phyloP scores from a whole-genome alignment of 192 early-diverging fungal species.

The Rhizophagus clarus region DNA sequence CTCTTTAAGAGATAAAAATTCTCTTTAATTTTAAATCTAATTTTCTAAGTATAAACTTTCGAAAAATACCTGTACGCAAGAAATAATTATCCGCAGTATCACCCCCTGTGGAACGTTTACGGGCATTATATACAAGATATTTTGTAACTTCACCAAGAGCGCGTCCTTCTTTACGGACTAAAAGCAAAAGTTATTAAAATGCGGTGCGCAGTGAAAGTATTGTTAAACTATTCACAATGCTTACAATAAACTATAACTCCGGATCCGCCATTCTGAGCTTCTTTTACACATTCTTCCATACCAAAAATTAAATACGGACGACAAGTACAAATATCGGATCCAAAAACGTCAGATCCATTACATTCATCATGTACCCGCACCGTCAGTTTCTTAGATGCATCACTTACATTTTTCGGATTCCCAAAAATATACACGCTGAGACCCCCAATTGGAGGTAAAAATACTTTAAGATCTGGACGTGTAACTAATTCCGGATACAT shows the following conservation, averaged over 20 bases:
- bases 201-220: neutral
- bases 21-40: neutral
- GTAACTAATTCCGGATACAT: conserved; percentile 97
- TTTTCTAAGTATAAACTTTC: neutral
- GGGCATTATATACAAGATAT: conserved; percentile 94
- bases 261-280: conserved; percentile 89
- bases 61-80: conserved; percentile 60
- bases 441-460: conserved; percentile 92
- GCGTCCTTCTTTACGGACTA: conserved; percentile 89
- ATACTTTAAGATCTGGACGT: conserved; percentile 90
- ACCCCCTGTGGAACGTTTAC: conserved; percentile 82
- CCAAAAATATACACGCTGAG: conserved; percentile 94
- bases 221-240: conserved; percentile 21
- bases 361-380: conserved; percentile 94
- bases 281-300: conserved; percentile 86
- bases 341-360: conserved; percentile 90
- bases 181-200: neutral
- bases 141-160: conserved; percentile 95
- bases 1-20: conserved; percentile 40
- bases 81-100: conserved; percentile 93
- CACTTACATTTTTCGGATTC: conserved; percentile 74
- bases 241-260: conserved; percentile 93
- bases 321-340: conserved; percentile 85
- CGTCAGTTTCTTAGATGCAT: conserved; percentile 81
- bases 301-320: conserved; percentile 83